These are phyloP conservation scores for Pascua guehoae DNA, from an alignment of 1,284 basidiomycete species.

Conservation along the genomic window DNA sequence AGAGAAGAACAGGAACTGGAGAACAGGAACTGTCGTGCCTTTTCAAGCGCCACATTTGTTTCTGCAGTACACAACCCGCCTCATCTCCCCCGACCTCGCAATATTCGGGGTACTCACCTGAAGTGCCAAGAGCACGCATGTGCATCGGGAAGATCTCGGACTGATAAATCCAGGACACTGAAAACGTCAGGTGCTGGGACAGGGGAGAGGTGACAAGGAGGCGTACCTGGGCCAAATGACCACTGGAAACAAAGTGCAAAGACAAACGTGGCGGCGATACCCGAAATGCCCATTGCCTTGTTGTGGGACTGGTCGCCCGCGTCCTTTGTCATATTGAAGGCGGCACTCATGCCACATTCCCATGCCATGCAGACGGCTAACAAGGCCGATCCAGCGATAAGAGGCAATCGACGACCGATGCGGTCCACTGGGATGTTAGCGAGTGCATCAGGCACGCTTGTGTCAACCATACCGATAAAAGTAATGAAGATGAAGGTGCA, in stretches of 20 bases:
- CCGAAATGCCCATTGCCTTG: slow-evolving; percentile 21
- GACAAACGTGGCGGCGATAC: slow-evolving; percentile 25
- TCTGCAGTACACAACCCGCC: too few relatives aligned
- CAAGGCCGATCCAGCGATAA: slow-evolving; percentile 56
- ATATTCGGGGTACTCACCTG: too few relatives aligned
- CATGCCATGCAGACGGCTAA: slow-evolving; percentile 57
- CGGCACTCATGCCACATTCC: slow-evolving; percentile 53
- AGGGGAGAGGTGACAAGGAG: too few relatives aligned
- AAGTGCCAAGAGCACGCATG: slow-evolving; percentile 59
- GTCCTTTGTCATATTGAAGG: slow-evolving; percentile 8
- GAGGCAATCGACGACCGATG: slow-evolving; percentile 60
- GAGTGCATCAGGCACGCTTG: too few relatives aligned
- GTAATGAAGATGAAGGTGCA: slow-evolving; percentile 58
- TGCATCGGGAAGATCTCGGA: slow-evolving; percentile 60
- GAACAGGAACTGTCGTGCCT: too few relatives aligned
- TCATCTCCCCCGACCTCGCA: too few relatives aligned
- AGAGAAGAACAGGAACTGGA: too few relatives aligned
- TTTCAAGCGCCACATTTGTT: too few relatives aligned
- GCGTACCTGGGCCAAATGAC: slow-evolving; percentile 37
- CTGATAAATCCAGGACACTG: slow-evolving; percentile 60
- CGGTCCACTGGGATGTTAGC: slow-evolving; percentile 51
- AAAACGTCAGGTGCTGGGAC: too few relatives aligned
- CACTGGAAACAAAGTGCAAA: slow-evolving; percentile 23
- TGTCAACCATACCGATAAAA: background rate
- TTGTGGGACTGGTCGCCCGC: slow-evolving; percentile 21